Conservation (phyloP, 2,329 filamentous ascomycete genomes). For the Emergomyces orientalis region DNA sequence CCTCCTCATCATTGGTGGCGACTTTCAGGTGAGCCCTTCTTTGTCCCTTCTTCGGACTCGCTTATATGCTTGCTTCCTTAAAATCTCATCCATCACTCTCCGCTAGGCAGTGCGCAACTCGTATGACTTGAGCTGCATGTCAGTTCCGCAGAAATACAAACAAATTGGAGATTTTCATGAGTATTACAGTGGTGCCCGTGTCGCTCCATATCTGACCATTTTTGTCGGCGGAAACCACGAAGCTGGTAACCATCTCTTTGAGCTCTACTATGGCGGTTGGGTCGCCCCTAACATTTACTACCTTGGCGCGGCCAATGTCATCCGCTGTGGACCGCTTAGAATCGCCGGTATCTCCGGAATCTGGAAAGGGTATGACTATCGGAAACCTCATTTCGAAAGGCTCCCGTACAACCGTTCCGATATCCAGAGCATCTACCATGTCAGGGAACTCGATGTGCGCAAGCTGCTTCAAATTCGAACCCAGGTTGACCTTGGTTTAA, state of each 20-base stretch:
- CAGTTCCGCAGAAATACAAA: slow-evolving; percentile 80
- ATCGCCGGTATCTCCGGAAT: slow-evolving; percentile 90
- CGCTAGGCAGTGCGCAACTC: slow-evolving; percentile 76
- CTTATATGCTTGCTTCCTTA: not conserved
- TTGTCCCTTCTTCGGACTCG: not conserved
- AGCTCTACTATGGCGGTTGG: slow-evolving; percentile 95
- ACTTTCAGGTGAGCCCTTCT: slow-evolving; percentile 62
- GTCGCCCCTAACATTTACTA: slow-evolving; percentile 97
- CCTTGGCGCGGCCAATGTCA: slow-evolving; percentile 80
- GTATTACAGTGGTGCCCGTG: slow-evolving; percentile 73
- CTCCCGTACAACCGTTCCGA: slow-evolving; percentile 74
- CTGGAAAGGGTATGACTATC: slow-evolving; percentile 86
- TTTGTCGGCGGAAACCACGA: slow-evolving; percentile 96
- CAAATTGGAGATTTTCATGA: slow-evolving; percentile 84
- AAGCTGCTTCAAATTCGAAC: slow-evolving; percentile 78
- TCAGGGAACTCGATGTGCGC: slow-evolving; percentile 80
- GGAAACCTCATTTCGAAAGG: slow-evolving; percentile 71
- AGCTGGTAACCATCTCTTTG: slow-evolving; percentile 79
- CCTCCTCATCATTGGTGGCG: slow-evolving; percentile 85
- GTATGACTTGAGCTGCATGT: slow-evolving; percentile 77
- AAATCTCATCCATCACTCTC: slow-evolving; percentile 9
- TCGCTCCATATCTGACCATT: slow-evolving; percentile 78
- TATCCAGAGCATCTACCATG: slow-evolving; percentile 75
- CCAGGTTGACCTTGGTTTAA: slow-evolving; percentile 83
- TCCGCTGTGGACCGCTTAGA: slow-evolving; percentile 72